These are phyloP conservation scores for Populus simonii DNA, from an alignment of 345 rosid genomes.

Conservation along the genomic window DNA sequence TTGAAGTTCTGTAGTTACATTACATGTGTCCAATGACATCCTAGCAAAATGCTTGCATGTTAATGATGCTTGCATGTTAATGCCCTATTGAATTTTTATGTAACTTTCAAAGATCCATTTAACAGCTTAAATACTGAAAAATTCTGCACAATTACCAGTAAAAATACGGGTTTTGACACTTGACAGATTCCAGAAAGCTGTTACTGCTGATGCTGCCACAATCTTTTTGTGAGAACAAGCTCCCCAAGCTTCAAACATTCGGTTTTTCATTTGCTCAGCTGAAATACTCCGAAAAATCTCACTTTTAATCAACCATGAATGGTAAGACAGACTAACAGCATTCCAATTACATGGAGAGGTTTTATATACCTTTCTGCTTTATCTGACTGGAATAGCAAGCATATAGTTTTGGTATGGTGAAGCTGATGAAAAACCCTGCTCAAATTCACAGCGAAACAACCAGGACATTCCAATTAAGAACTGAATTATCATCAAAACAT, in stretches of 20 bases:
- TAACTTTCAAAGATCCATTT: not conserved
- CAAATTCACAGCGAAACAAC: conserved; percentile 10
- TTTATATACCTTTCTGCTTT: conserved; percentile 49
- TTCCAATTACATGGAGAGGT: not conserved
- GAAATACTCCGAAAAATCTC: conserved; percentile 10
- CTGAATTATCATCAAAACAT: not conserved
- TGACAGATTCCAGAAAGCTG: conserved; percentile 93
- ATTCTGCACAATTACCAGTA: conserved; percentile 37
- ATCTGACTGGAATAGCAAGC: conserved; percentile 58
- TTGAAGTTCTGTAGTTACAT: not conserved
- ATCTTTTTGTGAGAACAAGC: conserved; percentile 85
- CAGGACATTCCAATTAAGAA: not conserved
- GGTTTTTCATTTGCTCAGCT: conserved; percentile 50
- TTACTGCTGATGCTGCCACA: conserved; percentile 65
- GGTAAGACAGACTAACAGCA: not conserved
- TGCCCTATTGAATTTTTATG: not conserved
- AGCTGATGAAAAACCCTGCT: conserved; percentile 79
- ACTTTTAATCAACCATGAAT: conserved; percentile 8
- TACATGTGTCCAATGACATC: too few species aligned
- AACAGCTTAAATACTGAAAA: not conserved
- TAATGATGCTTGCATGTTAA: not conserved
- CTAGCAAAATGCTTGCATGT: not conserved
- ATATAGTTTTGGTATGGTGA: conserved; percentile 67
- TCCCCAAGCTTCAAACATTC: conserved; percentile 62
- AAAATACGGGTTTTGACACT: conserved; percentile 73